Evolutionary conservation across 345 rosid species (phyloP).

Genomic region (Hibiscus trionum): DNA sequence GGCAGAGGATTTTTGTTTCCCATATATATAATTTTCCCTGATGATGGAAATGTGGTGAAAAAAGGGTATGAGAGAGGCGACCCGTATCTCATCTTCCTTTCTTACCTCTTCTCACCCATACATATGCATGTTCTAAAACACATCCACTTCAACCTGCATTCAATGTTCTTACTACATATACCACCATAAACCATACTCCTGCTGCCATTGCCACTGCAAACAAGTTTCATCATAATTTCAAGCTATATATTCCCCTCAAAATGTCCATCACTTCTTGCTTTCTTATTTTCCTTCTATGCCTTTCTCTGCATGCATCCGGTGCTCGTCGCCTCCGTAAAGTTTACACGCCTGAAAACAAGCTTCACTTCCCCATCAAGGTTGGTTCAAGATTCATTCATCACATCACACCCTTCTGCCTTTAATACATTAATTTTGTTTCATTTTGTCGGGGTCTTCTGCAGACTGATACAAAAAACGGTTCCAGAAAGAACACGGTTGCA

Average conservation of each 20-base stretch:
- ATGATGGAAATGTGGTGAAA: constrained; percentile 2
- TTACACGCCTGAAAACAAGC: constrained; percentile 23
- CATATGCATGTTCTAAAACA: constrained; percentile 45
- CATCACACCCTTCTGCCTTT: not conserved
- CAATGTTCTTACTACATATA: constrained; percentile 36
- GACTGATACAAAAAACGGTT: constrained; percentile 12
- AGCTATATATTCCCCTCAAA: not conserved
- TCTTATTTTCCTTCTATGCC: constrained; percentile 27
- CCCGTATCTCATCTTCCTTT: constrained; percentile 31
- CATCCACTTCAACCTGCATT: constrained; percentile 30
- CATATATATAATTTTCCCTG: constrained; percentile 12
- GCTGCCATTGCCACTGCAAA: not conserved
- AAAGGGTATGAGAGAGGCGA: not conserved
- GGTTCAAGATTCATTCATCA: not conserved
- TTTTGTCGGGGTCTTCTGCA: not conserved
- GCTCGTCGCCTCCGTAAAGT: constrained; percentile 36
- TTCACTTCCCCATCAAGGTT: constrained; percentile 24
- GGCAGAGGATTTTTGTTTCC: no score
- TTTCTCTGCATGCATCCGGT: constrained; percentile 35
- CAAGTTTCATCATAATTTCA: not conserved
- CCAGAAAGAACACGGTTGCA: constrained; percentile 5
- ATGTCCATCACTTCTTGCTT: constrained; percentile 30
- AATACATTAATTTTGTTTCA: not conserved
- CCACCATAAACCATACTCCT: not conserved
- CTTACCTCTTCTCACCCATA: constrained; percentile 31